phyloP scores from a whole-genome alignment of 306 rosid genomes.

The Boehmeria nivea region DNA sequence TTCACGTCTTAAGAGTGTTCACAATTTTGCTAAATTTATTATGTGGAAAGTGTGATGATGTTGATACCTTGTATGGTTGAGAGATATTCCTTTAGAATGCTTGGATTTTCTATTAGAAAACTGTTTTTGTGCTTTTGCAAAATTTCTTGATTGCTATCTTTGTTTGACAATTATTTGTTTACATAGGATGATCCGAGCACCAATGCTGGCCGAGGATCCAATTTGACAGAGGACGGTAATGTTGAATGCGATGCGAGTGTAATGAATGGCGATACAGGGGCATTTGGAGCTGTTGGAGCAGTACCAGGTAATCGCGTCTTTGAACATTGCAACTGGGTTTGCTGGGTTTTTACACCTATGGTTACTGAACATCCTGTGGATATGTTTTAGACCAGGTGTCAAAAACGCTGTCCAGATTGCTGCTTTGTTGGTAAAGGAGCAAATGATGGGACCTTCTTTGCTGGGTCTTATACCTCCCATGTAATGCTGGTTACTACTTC shows the following conservation, averaged over 20 bases:
- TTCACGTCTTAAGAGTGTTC: too few relatives aligned
- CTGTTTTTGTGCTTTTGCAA: background rate
- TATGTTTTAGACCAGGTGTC: constrained; percentile 84
- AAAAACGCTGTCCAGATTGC: constrained; percentile 86
- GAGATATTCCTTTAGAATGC: too few relatives aligned
- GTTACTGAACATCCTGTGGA: constrained; percentile 30
- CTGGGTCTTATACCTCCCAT: constrained; percentile 87
- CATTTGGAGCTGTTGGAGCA: constrained; percentile 95
- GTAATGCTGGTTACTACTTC: constrained; percentile 39
- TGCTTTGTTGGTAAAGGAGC: constrained; percentile 80
- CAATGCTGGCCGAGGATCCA: constrained; percentile 93
- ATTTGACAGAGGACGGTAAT: constrained; percentile 73
- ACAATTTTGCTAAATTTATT: too few relatives aligned
- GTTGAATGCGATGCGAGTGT: constrained; percentile 94
- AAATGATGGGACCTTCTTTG: constrained; percentile 54
- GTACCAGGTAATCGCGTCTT: constrained; percentile 58
- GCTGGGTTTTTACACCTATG: background rate
- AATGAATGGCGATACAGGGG: constrained; percentile 75
- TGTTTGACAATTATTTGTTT: background rate
- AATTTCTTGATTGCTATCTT: too few relatives aligned
- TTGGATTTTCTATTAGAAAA: too few relatives aligned
- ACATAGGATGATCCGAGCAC: constrained; percentile 85
- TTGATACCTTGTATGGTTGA: too few relatives aligned
- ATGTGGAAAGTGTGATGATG: too few relatives aligned
- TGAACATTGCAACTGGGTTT: background rate